Evolutionary conservation across 2,329 filamentous ascomycete species (phyloP).

Genomic region (Diaporthe sp.): DNA sequence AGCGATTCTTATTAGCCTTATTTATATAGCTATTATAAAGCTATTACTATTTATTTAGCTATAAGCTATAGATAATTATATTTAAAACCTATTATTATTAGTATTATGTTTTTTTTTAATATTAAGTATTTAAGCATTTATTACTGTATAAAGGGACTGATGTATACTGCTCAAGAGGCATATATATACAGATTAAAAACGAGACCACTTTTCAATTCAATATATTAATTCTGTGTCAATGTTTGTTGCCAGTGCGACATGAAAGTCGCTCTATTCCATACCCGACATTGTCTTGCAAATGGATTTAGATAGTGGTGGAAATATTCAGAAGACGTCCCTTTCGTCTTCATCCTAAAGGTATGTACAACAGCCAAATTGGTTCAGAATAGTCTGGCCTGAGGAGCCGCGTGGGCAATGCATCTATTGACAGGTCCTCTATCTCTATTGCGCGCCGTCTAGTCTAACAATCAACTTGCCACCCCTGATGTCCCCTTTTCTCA

Average conservation of each 20-base stretch:
- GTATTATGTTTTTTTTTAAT: too few relatives aligned
- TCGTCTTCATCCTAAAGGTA: background rate
- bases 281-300: background rate
- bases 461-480: conserved; percentile 78
- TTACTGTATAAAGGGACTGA: too few relatives aligned
- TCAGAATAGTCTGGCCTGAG: conserved; percentile 44
- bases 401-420: background rate
- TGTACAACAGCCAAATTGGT: conserved; percentile 54
- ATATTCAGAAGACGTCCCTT: background rate
- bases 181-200: too few relatives aligned
- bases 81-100: too few relatives aligned
- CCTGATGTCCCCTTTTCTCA: conserved; percentile 76
- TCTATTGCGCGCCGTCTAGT: conserved; percentile 42
- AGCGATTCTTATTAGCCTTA: too few relatives aligned
- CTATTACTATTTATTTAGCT: too few relatives aligned
- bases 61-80: too few relatives aligned
- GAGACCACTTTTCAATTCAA: too few relatives aligned
- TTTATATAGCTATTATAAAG: too few relatives aligned
- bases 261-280: background rate
- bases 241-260: background rate
- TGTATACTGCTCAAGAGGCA: too few relatives aligned
- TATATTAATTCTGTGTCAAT: background rate
- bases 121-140: too few relatives aligned
- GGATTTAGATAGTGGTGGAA: background rate
- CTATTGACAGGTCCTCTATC: background rate